These are phyloP conservation scores for Symbiodinium natans DNA, from an alignment of 73 alveolate genomes.

Conservation along the genomic window DNA sequence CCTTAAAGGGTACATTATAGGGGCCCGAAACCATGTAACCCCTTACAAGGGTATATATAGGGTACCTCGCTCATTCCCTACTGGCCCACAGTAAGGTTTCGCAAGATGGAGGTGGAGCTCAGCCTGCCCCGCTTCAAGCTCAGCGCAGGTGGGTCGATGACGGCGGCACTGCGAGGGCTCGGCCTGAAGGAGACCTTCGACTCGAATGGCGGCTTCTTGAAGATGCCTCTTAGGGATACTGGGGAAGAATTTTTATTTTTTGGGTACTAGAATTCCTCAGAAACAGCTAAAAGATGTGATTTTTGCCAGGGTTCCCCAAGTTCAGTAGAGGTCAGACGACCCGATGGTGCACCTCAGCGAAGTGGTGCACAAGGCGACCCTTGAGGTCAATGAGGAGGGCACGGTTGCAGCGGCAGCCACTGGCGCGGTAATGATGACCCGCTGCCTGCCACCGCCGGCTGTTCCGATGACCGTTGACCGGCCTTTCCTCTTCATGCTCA, in stretches of 20 bases:
- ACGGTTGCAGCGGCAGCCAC: background rate
- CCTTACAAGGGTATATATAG: too few relatives aligned
- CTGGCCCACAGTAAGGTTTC: too few relatives aligned
- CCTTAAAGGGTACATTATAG: too few relatives aligned
- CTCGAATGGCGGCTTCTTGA: background rate
- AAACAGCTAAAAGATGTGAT: too few relatives aligned
- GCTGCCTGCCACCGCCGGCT: background rate
- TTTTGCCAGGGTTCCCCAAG: too few relatives aligned
- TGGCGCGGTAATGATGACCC: background rate
- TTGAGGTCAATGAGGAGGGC: background rate
- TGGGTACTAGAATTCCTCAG: too few relatives aligned
- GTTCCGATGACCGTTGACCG: background rate
- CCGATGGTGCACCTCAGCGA: background rate
- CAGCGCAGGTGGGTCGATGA: background rate
- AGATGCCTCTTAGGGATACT: too few relatives aligned
- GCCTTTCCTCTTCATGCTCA: background rate
- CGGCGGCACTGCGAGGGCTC: background rate
- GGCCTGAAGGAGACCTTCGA: background rate
- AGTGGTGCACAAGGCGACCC: constrained; percentile 1
- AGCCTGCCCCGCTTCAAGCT: background rate
- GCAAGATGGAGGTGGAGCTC: background rate
- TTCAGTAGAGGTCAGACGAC: too few relatives aligned
- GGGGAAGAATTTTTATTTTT: too few relatives aligned
- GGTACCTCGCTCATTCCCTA: too few relatives aligned
- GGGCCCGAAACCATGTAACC: too few relatives aligned